phyloP scores from a whole-genome alignment of 2,329 filamentous ascomycete species.

The Pseudogymnoascus sp. region DNA sequence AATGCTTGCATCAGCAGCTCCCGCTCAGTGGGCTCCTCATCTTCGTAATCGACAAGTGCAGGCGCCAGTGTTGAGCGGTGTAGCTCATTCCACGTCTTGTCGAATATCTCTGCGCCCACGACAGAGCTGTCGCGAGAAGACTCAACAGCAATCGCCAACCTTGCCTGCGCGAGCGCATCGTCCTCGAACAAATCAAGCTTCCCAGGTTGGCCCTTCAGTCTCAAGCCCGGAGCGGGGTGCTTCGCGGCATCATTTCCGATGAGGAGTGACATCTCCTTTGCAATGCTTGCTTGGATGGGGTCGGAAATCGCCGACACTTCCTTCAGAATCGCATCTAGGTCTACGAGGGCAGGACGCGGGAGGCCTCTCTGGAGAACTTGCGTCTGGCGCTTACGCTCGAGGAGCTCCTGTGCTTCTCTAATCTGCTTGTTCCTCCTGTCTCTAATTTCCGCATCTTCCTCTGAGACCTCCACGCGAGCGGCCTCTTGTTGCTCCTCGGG shows the following conservation, averaged over 20 bases:
- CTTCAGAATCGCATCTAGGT: conserved; percentile 61
- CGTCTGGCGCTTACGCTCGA: conserved; percentile 75
- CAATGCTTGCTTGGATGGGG: conserved; percentile 61
- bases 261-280: conserved; percentile 68
- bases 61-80: conserved; percentile 57
- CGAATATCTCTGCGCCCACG: conserved; percentile 45
- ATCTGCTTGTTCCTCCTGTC: conserved; percentile 72
- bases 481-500: conserved; percentile 72
- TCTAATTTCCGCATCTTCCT: conserved; percentile 60
- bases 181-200: conserved; percentile 63
- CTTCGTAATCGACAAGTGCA: conserved; percentile 74
- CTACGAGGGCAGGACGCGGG: conserved; percentile 67
- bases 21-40: conserved; percentile 50
- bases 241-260: conserved; percentile 75
- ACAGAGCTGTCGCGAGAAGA: conserved; percentile 42
- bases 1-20: conserved; percentile 50
- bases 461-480: conserved; percentile 43
- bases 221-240: conserved; percentile 63
- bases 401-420: conserved; percentile 58
- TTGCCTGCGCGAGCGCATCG: conserved; percentile 63
- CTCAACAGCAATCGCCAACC: conserved; percentile 56
- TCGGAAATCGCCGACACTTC: conserved; percentile 54
- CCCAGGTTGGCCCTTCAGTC: conserved; percentile 54
- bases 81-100: conserved; percentile 46
- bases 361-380: conserved; percentile 84